Evolutionary conservation across 305 asterid genomes (phyloP).

Genomic region (Fraxinus platypoda): DNA sequence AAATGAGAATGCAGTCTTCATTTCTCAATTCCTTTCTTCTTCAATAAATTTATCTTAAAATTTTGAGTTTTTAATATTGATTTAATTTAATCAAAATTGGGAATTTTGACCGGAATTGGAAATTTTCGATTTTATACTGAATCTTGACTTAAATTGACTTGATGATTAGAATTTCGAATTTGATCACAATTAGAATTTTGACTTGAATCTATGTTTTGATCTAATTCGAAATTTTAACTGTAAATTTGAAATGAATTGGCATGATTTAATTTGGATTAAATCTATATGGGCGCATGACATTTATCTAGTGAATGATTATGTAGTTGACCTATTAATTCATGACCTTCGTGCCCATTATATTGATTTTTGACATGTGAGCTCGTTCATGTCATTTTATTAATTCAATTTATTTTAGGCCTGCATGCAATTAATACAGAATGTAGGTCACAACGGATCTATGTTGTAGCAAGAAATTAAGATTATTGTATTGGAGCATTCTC

Average conservation of each 20-base stretch:
- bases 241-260: background rate
- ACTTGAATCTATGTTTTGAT: background rate
- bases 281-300: background rate
- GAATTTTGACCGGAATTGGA: background rate
- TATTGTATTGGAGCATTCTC: background rate
- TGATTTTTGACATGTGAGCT: too few species aligned
- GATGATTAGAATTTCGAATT: background rate
- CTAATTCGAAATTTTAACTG: background rate
- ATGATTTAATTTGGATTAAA: background rate
- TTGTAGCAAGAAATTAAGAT: background rate
- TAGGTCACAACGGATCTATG: background rate
- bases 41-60: too few species aligned
- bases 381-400: background rate
- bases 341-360: too few species aligned
- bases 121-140: background rate
- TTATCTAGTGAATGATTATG: background rate
- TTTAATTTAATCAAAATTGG: background rate
- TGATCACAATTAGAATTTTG: background rate
- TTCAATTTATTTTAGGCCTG: background rate
- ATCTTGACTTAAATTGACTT: background rate
- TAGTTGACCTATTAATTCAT: too few species aligned
- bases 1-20: too few species aligned
- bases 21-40: too few species aligned
- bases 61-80: too few species aligned
- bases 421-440: background rate